Conservation (phyloP, 495 filamentous ascomycete genomes). For the Tuber brumale region DNA sequence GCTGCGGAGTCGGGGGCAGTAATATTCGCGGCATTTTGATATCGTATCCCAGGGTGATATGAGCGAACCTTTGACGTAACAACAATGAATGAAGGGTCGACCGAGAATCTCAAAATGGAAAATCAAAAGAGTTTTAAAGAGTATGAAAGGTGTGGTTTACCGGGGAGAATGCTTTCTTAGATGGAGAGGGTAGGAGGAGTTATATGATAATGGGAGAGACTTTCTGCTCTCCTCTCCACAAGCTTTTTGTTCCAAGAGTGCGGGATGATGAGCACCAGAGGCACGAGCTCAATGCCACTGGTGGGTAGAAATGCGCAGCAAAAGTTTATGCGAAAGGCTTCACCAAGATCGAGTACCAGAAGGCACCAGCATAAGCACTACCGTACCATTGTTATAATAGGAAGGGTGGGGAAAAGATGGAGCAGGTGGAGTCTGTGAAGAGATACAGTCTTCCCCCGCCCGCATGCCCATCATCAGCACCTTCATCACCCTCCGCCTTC, state of each 20-base stretch:
- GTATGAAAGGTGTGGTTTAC: not conserved
- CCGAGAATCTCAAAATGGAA: not conserved
- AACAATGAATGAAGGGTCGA: not conserved
- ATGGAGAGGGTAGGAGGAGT: not conserved
- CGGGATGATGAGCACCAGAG: not conserved
- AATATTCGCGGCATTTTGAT: slow-evolving; percentile 62
- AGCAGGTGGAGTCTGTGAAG: not conserved
- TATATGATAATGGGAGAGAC: slow-evolving; percentile 1
- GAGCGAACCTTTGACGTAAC: slow-evolving; percentile 12
- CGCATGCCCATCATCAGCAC: not conserved
- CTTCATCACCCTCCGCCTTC: not conserved
- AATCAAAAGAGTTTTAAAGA: slow-evolving; percentile 3
- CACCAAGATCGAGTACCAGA: not conserved
- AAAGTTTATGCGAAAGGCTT: not conserved
- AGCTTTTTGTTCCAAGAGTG: not conserved
- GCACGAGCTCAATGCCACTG: slow-evolving; percentile 3
- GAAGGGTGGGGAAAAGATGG: not conserved
- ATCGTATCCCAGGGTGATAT: not conserved
- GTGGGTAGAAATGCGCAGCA: not conserved
- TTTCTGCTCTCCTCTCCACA: not conserved
- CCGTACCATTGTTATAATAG: not conserved
- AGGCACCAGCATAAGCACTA: not conserved
- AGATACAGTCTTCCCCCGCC: not conserved
- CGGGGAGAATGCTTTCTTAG: not conserved
- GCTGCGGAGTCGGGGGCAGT: slow-evolving; percentile 74